Conservation (phyloP, 371 early-diverging fungal genomes). For the Homolaphlyctis polyrhiza region DNA sequence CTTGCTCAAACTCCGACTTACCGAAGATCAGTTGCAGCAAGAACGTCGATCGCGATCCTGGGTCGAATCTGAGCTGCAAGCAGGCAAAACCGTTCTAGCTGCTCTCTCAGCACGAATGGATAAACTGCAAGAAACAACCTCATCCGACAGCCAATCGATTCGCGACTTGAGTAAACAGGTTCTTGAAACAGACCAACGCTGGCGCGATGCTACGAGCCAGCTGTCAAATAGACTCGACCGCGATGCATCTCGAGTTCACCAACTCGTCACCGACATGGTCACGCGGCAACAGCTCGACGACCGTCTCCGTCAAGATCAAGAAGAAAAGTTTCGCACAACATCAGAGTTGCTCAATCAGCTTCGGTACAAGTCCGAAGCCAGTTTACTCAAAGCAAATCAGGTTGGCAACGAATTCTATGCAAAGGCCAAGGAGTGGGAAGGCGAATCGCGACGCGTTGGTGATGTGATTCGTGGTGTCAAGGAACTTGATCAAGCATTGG, state of each 20-base stretch:
- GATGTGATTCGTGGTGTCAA: slow-evolving; percentile 28
- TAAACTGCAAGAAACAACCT: slow-evolving; percentile 15
- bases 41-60: slow-evolving; percentile 27
- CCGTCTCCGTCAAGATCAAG: slow-evolving; percentile 18
- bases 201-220: slow-evolving; percentile 13
- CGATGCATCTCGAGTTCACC: slow-evolving; percentile 17
- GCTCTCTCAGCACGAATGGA: slow-evolving; percentile 28
- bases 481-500: slow-evolving; percentile 30
- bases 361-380: slow-evolving; percentile 26
- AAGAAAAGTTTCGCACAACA: slow-evolving; percentile 13
- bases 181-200: slow-evolving; percentile 19
- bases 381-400: slow-evolving; percentile 18
- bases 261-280: slow-evolving; percentile 24
- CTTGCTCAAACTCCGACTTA: background rate
- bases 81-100: slow-evolving; percentile 27
- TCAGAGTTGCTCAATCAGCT: slow-evolving; percentile 26
- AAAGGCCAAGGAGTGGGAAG: slow-evolving; percentile 23
- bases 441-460: slow-evolving; percentile 21
- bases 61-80: slow-evolving; percentile 34
- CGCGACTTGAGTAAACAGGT: slow-evolving; percentile 12
- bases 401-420: slow-evolving; percentile 24
- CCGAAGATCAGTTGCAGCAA: slow-evolving; percentile 18
- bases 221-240: slow-evolving; percentile 18
- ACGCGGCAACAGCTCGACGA: slow-evolving; percentile 17
- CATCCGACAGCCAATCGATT: slow-evolving; percentile 7